Base-by-base conservation (phyloP, 1,139 yeast species). In the Suhomyces kunorum region DNA sequence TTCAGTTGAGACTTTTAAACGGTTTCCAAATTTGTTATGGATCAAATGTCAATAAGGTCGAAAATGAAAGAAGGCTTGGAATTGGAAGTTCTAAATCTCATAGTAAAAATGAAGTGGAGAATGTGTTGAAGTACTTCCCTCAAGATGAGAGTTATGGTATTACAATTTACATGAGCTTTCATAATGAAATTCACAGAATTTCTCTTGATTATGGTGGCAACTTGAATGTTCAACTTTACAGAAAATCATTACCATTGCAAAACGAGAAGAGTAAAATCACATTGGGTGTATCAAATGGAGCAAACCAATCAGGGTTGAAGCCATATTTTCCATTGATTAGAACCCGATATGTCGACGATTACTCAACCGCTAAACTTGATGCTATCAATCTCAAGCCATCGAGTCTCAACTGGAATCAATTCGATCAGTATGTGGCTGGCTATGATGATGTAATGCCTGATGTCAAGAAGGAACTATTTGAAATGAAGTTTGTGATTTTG, bases 1-100 rank as follows among this genome's bases (percentile, higher is more conserved):
- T 94, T 9, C 86, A 89, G 36, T 67, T 87, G 47, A 69, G 99
- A 44, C 68, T 94, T 17, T 74, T 87, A 39, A 71, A 88, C 44
- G 98, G 99, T 0, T 94, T 89, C 56, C 99, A 94, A 59, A 81
- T 92, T 19, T 88, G 95, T 51, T 78, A 78, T 35, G 94, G 95
- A 1, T 76, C 78, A 1, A 67, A 66, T 25, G 92, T 88, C 0
- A 71, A 73, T 30, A 74, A 72, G 36, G 78, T 87, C 2, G 97
- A 89, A 58, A 64, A 71, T 2, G 81, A 76, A 45, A 64, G 82
- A 38, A 71, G 75, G 32, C 75, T 83, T 0, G 78, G 79, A n/a
- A 22, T 28, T 14, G 37, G 36, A 3, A 28, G 29, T 2, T 22
- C 36, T 3, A 19, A 23, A 5, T 29, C 33, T 17, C 19, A 12